Base-by-base conservation (phyloP, 768 basidiomycete genomes). In the Suillus lakei region DNA sequence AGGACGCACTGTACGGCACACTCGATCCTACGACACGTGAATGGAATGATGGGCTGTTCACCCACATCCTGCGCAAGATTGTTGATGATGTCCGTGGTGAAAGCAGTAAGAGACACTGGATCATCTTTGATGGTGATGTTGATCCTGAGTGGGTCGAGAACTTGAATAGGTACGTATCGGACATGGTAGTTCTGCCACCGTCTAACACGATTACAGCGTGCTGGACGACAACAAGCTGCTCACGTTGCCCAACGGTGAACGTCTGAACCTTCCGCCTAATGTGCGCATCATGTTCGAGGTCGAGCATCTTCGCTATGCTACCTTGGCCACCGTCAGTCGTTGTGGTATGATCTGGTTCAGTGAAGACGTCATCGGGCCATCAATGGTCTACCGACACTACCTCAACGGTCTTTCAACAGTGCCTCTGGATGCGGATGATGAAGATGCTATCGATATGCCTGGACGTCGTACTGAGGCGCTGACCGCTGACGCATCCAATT, bases 291-390 rank as follows among this genome's bases (percentile, higher is more conserved):
- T 99, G 95, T 99, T 99, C 75, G 98, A 99, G 76, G 98, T 99
- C 64, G 98, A 99, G 76, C 95, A 98, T 76, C 86, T 99, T 69
- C 92, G 90, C 72, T 99, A 97, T 76, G 98, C 98, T 0, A 99
- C 98, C 4, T 88, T 92, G 62, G 98, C 98, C 18, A 99, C 98
- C 32, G 98, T 99, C 83, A 98, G 95, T 87, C 96, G 98, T 63
- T 99, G 98, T 73, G 98, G 98, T 76, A 99, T 99, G 98, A 97
- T 99, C 71, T 99, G 98, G 98, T 99, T 99, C 82, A 98, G 96
- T 75, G 96, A 98, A 65, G 96, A 98, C 68, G 89, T 98, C 56
- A 88, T 99, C 32, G 91, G 94, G 68, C 89, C 96, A 7, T 80
- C 84, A 1, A 98, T 99, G 98, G 87, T 98, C 21, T 98, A 92